These are phyloP conservation scores for Aspergillus conjunctus DNA, from an alignment of 495 filamentous ascomycete genomes.

Conservation along the genomic window DNA sequence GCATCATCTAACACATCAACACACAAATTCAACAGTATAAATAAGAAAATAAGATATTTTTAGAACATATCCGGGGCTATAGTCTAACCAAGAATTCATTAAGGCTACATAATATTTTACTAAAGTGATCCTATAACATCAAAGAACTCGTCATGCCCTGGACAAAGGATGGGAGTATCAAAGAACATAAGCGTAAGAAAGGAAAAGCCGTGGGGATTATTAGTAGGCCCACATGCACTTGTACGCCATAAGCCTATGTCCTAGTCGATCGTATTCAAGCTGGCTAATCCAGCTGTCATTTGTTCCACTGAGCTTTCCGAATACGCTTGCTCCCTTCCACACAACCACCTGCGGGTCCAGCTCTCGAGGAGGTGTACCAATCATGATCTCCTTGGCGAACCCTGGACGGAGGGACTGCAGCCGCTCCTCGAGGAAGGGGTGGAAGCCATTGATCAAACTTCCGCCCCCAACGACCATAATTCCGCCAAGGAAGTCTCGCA, in stretches of 20 bases:
- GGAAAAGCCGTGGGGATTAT: conserved; percentile 17
- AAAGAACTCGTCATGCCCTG: conserved; percentile 1
- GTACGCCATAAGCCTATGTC: conserved; percentile 75
- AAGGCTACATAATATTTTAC: conserved; percentile 17
- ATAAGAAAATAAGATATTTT: neutral
- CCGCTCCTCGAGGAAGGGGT: conserved; percentile 76
- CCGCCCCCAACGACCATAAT: conserved; percentile 97
- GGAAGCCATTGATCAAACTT: conserved; percentile 74
- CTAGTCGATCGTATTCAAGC: conserved; percentile 85
- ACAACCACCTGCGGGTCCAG: conserved; percentile 92
- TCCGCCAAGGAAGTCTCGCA: conserved; percentile 84
- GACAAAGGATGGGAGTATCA: conserved; percentile 15
- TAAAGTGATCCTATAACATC: conserved; percentile 2
- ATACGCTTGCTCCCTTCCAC: conserved; percentile 98
- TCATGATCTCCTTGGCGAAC: conserved; percentile 79
- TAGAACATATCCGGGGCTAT: neutral
- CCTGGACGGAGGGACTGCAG: conserved; percentile 69
- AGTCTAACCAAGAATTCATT: conserved; percentile 17
- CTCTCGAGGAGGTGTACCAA: conserved; percentile 84
- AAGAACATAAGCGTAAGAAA: conserved; percentile 15
- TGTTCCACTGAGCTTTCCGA: conserved; percentile 80
- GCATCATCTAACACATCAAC: neutral
- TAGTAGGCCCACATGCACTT: conserved; percentile 85
- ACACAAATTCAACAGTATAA: neutral
- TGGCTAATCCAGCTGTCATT: conserved; percentile 94